Evolutionary conservation across 2,329 filamentous ascomycete species (phyloP), one percentile per base, ranked within the genome.

Genomic region (Botrytis aclada): DNA sequence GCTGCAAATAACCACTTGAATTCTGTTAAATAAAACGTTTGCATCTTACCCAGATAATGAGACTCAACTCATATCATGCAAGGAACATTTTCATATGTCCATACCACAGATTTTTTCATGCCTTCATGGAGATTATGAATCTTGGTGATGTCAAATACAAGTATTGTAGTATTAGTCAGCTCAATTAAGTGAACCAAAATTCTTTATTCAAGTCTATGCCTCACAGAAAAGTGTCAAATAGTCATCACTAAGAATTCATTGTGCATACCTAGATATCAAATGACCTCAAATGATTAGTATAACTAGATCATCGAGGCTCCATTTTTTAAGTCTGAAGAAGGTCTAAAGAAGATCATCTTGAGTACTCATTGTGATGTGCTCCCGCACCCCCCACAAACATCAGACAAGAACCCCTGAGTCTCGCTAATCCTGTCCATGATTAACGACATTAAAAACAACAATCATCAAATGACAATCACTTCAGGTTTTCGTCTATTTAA

Each of bases 331-430:
- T 12, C 4, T n/a, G 25, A 16, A n/a, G 25, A n/a, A 12, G 2
- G 12, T 6, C 12, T 54, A 1, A n/a, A 54, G 12, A 54, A 29
- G n/a, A 29, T 4, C 6, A 12, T 29, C 14, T 3, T 54, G 10
- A 29, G 47, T n/a, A 16, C 47, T 29, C n/a, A 8, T 54, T 8
- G 29, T 12, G 51, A 29, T n/a, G 16, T 54, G 51, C 51, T 54
- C 16, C 51, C 14, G n/a, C 51, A 14, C 14, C 22, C 16, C 45
- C 25, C 16, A 20, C 22, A 7, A 51, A 66, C 4, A 54, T 39
- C 45, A 66, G 45, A 37, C 64, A 47, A 54, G 22, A 54, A 66
- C 64, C 64, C 45, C 45, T 66, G 32, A 51, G 47, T 54, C 34
- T 54, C 64, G 32, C 64, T 39, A 54, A 51, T 66, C 64, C 8